Evolutionary conservation across 306 rosid species (phyloP), one percentile per base, ranked within the genome.

Genomic region (Citrullus mucosospermus): DNA sequence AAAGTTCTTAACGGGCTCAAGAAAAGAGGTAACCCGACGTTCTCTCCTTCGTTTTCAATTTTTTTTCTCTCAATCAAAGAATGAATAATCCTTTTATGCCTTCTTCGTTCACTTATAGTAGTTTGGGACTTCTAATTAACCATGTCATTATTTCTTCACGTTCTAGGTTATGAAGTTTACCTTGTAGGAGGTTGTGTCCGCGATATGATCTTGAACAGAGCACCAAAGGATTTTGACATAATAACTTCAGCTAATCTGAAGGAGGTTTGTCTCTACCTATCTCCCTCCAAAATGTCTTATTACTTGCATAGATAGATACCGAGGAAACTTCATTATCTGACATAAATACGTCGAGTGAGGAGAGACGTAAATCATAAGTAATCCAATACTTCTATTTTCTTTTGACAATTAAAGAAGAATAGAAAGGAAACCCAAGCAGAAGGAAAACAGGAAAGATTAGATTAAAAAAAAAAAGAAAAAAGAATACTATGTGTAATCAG

Each of bases 211-310:
- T 85, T 88, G 56, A 82, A 82, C 28, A 80, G 87, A n/a, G 80
- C 81, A 5, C 89, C 89, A 1, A 88, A 83, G 87, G 91, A 88
- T 82, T 88, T 83, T 13, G 91, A 88, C 74, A 74, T 88, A 59
- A 67, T 94, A 72, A 94, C 98, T 82, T 81, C 97, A 5, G 98
- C 98, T 0, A 86, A 88, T 75, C 91, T 94, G 78, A 88, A 75
- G 72, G 94, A 92, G 98, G 97, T 94, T 85, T 34, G 67, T 60
- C 67, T 60, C 59, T 16, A 12, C 38, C 17, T 30, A 25, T 60
- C 38, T 60, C 67, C 67, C 18, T 60, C 17, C 38, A 13, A 25
- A 60, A 60, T 60, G 39, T 25, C 1, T 10, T 58, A 22, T 59
- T 59, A 22, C 66, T 59, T 28, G 1, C 8, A 5, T 28, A 2